Evolutionary conservation across 495 filamentous ascomycete species (phyloP).

Genomic region (Hypoxylon perforatum): DNA sequence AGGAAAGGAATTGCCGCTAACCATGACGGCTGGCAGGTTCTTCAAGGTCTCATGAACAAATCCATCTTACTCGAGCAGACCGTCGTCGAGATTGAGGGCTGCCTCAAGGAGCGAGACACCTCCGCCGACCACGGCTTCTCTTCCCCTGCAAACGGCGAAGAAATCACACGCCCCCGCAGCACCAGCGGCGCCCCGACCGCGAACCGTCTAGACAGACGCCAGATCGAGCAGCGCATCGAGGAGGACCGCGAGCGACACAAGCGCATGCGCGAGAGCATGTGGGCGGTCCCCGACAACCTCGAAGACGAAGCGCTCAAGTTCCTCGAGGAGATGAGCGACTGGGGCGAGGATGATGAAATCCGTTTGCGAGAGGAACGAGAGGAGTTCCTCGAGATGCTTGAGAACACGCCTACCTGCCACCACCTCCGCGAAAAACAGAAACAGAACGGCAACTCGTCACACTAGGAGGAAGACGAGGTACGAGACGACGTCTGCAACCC

Average conservation of each 20-base stretch:
- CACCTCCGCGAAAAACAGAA: constrained; percentile 11
- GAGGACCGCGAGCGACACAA: constrained; percentile 97
- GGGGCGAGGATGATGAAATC: constrained; percentile 84
- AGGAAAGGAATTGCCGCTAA: constrained; percentile 1
- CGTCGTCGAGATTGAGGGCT: constrained; percentile 80
- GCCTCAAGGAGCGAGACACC: constrained; percentile 77
- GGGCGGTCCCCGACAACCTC: constrained; percentile 77
- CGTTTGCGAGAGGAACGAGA: constrained; percentile 76
- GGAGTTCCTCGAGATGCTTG: constrained; percentile 57
- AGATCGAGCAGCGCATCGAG: constrained; percentile 95
- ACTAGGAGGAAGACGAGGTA: constrained; percentile 20
- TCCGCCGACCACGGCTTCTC: constrained; percentile 50
- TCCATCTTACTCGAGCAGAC: constrained; percentile 72
- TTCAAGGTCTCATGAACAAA: constrained; percentile 75
- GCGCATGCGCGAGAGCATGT: constrained; percentile 85
- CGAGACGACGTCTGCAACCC: not conserved
- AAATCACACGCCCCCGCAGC: constrained; percentile 45
- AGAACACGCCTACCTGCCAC: constrained; percentile 23
- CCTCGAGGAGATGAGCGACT: constrained; percentile 83
- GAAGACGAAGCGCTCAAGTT: constrained; percentile 72
- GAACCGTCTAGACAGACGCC: constrained; percentile 77
- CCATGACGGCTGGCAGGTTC: constrained; percentile 60
- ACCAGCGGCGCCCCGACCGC: constrained; percentile 44
- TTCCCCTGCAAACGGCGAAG: constrained; percentile 52
- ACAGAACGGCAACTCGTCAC: constrained; percentile 25